Evolutionary conservation across 352 stramenopile species (phyloP).

Genomic region (Pythium dissotocum): DNA sequence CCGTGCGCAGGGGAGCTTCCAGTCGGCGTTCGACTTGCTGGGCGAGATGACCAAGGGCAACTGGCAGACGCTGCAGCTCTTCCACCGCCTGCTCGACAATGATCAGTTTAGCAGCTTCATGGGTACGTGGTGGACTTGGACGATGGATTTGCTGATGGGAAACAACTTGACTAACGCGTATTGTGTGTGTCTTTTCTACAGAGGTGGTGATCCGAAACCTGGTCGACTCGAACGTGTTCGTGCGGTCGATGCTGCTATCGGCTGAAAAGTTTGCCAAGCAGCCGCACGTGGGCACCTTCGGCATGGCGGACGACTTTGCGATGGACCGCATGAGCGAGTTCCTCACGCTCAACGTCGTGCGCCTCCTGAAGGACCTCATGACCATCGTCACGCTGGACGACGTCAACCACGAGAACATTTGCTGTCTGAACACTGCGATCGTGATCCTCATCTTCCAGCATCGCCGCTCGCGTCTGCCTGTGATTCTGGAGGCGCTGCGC

Average conservation of each 20-base stretch:
- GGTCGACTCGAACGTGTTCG: slow-evolving; percentile 97
- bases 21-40: slow-evolving; percentile 96
- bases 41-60: slow-evolving; percentile 96
- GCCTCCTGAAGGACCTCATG: slow-evolving; percentile 94
- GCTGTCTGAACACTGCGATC: slow-evolving; percentile 96
- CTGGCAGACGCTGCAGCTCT: slow-evolving; percentile 83
- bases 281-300: slow-evolving; percentile 38
- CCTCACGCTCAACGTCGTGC: slow-evolving; percentile 84
- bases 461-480: slow-evolving; percentile 78
- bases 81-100: slow-evolving; percentile 87
- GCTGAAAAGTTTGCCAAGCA: slow-evolving; percentile 68
- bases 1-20: slow-evolving; percentile 90
- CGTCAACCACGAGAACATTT: slow-evolving; percentile 98
- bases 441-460: slow-evolving; percentile 95
- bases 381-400: slow-evolving; percentile 93
- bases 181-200: slow-evolving; percentile 29
- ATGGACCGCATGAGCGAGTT: slow-evolving; percentile 89
- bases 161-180: not conserved
- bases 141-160: not conserved
- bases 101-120: slow-evolving; percentile 91
- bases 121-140: slow-evolving; percentile 46
- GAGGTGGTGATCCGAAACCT: slow-evolving; percentile 93
- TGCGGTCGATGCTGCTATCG: slow-evolving; percentile 90
- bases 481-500: slow-evolving; percentile 66
- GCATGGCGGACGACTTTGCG: slow-evolving; percentile 48